phyloP scores from a whole-genome alignment of 768 basidiomycete genomes.

The Suillus plorans region DNA sequence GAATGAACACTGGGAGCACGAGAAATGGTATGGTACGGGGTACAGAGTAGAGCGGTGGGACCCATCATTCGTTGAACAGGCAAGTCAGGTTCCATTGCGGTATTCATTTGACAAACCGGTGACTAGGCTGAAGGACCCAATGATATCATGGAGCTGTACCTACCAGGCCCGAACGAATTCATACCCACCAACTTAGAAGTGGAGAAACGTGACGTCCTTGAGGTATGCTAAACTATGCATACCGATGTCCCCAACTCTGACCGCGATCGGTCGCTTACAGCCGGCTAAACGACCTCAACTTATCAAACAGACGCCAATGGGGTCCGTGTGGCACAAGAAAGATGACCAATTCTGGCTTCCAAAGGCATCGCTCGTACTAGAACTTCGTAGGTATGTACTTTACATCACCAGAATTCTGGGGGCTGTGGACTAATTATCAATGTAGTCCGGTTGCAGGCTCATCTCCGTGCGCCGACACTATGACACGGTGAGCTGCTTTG shows the following conservation, averaged over 20 bases:
- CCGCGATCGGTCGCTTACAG: constrained; percentile 38
- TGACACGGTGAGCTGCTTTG: constrained; percentile 57
- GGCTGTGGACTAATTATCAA: constrained; percentile 5
- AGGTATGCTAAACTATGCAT: constrained; percentile 42
- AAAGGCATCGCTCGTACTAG: constrained; percentile 74
- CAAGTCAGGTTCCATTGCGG: constrained; percentile 19
- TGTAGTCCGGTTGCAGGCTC: constrained; percentile 55
- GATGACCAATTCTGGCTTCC: constrained; percentile 98
- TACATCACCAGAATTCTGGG: not conserved
- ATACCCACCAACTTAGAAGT: constrained; percentile 87
- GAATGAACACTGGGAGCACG: constrained; percentile 63
- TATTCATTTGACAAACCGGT: constrained; percentile 5
- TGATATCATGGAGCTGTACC: constrained; percentile 63
- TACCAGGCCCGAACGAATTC: constrained; percentile 88
- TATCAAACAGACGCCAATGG: constrained; percentile 67
- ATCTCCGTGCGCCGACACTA: constrained; percentile 68
- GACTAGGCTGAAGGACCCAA: constrained; percentile 62
- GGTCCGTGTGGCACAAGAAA: constrained; percentile 93
- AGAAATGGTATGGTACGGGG: constrained; percentile 91
- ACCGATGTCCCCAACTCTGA: not conserved
- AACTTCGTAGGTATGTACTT: constrained; percentile 63
- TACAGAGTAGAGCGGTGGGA: constrained; percentile 77
- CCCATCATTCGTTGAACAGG: constrained; percentile 57
- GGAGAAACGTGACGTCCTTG: constrained; percentile 63
- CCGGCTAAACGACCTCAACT: constrained; percentile 73